phyloP scores from a whole-genome alignment of 495 filamentous ascomycete genomes.

The Aspergillus cristatus region DNA sequence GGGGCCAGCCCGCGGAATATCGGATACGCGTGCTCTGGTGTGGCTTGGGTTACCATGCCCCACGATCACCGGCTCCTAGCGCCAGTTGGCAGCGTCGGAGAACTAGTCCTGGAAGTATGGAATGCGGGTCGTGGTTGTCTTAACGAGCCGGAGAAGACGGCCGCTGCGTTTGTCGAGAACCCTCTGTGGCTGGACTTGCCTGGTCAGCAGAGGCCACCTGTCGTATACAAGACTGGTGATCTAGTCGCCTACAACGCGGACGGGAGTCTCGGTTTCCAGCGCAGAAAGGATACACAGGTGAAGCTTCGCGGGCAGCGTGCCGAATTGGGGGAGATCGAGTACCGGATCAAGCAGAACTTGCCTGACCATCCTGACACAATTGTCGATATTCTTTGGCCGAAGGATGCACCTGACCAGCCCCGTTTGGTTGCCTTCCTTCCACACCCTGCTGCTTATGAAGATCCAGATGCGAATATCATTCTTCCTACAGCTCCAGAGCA shows the following conservation, averaged over 20 bases:
- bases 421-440: slow-evolving; percentile 8
- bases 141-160: slow-evolving; percentile 27
- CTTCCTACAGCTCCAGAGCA: slow-evolving; percentile 1
- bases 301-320: slow-evolving; percentile 31
- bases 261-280: slow-evolving; percentile 58
- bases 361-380: slow-evolving; percentile 5
- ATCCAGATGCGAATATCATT: not conserved
- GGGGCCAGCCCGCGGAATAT: slow-evolving; percentile 6
- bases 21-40: slow-evolving; percentile 4
- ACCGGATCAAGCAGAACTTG: slow-evolving; percentile 11
- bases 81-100: slow-evolving; percentile 32
- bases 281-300: slow-evolving; percentile 57
- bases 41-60: slow-evolving; percentile 26
- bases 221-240: slow-evolving; percentile 63
- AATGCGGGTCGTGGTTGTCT: slow-evolving; percentile 31
- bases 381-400: slow-evolving; percentile 7
- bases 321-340: slow-evolving; percentile 30
- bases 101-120: slow-evolving; percentile 32
- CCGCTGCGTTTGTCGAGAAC: slow-evolving; percentile 33
- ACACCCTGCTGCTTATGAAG: not conserved
- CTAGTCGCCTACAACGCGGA: slow-evolving; percentile 61
- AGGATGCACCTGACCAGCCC: slow-evolving; percentile 7
- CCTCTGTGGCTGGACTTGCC: slow-evolving; percentile 21
- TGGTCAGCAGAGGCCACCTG: not conserved
- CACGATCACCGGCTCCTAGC: slow-evolving; percentile 18